Evolutionary conservation across 257 asterid species (phyloP).

Genomic region (Paraleonurus japonicus): DNA sequence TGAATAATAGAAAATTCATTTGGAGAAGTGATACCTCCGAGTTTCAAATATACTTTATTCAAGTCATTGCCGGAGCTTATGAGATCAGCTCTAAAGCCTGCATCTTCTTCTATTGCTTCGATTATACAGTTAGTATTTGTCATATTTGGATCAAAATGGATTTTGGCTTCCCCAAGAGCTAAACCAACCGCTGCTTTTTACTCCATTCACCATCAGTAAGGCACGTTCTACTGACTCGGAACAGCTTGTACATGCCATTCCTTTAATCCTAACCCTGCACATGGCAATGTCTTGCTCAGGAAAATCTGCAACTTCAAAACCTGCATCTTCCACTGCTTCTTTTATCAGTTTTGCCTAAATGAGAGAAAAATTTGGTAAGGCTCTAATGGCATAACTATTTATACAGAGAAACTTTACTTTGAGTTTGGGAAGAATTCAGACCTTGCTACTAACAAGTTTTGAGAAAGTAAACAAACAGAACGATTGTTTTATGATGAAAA

Average conservation of each 20-base stretch:
- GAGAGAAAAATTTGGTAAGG: slow-evolving; percentile 18
- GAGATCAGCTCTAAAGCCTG: slow-evolving; percentile 92
- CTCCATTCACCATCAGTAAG: slow-evolving; percentile 75
- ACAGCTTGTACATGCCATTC: slow-evolving; percentile 99
- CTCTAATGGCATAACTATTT: slow-evolving; percentile 1
- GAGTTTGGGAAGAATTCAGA: background rate
- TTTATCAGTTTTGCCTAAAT: slow-evolving; percentile 70
- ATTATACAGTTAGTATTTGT: slow-evolving; percentile 52
- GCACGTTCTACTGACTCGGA: slow-evolving; percentile 95
- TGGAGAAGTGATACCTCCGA: slow-evolving; percentile 62
- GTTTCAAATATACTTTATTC: slow-evolving; percentile 65
- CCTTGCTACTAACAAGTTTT: slow-evolving; percentile 7
- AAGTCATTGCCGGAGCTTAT: slow-evolving; percentile 75
- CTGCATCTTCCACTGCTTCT: slow-evolving; percentile 92
- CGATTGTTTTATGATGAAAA: background rate
- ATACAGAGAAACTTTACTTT: background rate
- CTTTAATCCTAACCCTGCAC: slow-evolving; percentile 82
- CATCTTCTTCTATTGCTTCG: slow-evolving; percentile 83
- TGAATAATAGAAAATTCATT: slow-evolving; percentile 55
- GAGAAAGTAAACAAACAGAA: background rate
- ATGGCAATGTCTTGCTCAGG: slow-evolving; percentile 88
- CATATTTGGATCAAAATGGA: slow-evolving; percentile 87
- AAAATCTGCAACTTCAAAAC: slow-evolving; percentile 84
- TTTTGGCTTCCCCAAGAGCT: slow-evolving; percentile 98
- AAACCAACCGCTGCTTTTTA: slow-evolving; percentile 95